A percentile compares a stretch with the other conserved stretches of the same genome.
Conservation (phyloP, 225 moss, liverwort and hornwort genomes). For the Lunularia cruciata region DNA sequence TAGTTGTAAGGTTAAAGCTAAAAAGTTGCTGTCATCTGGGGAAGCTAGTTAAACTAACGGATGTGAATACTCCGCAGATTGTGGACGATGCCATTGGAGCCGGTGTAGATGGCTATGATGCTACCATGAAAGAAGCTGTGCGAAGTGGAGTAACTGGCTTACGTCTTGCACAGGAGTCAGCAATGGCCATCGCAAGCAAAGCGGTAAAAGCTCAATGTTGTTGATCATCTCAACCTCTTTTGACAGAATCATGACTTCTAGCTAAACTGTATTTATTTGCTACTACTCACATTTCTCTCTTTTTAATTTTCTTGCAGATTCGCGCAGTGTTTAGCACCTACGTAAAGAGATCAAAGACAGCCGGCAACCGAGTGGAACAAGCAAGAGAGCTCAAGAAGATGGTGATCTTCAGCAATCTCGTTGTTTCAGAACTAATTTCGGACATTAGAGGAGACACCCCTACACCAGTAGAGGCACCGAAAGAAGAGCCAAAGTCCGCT, state of each 20-base stretch:
- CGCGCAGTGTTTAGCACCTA: constrained; percentile 78
- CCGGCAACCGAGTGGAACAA: constrained; percentile 85
- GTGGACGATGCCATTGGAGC: constrained; percentile 96
- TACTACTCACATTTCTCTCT: background rate
- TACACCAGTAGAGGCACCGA: constrained; percentile 41
- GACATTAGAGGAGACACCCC: constrained; percentile 78
- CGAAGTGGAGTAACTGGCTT: constrained; percentile 72
- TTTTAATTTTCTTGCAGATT: constrained; percentile 43
- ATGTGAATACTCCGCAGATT: constrained; percentile 43
- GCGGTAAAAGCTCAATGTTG: too few relatives aligned
- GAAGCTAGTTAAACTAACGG: background rate
- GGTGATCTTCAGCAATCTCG: constrained; percentile 95
- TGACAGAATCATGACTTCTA: too few relatives aligned
- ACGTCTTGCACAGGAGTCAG: constrained; percentile 71
- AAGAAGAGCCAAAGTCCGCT: constrained; percentile 52
- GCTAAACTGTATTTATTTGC: too few relatives aligned
- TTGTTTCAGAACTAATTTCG: constrained; percentile 77
- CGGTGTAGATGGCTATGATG: constrained; percentile 97
- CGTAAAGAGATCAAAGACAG: constrained; percentile 80
- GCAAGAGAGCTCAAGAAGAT: constrained; percentile 97
- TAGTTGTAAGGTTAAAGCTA: too few relatives aligned
- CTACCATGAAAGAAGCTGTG: constrained; percentile 89
- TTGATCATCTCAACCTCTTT: too few relatives aligned
- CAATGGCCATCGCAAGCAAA: constrained; percentile 93
- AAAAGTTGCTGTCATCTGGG: background rate